Base-by-base conservation (phyloP, 345 rosid species). In the Triadica sebifera region DNA sequence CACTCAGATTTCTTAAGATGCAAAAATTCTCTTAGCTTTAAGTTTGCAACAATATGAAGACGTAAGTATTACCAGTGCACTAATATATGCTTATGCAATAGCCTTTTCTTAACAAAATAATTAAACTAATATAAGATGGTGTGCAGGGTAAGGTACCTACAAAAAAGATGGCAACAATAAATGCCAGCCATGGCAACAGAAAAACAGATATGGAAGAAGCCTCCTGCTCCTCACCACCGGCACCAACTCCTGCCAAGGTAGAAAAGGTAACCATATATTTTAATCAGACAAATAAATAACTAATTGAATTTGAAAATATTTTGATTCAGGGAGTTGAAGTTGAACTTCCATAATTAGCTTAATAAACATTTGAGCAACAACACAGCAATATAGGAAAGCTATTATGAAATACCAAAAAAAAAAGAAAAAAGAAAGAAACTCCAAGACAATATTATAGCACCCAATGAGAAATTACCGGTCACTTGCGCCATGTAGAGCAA, bases 161-260 rank as follows among this genome's bases (percentile, higher is more conserved):
- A 95, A 93, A 93, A 89, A 93, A 86, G 88, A 95, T 72, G 81
- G 90, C 86, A 83, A 95, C 85, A 67, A 83, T 49, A 51, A 95
- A 78, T 51, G 87, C 92, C 70, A 93, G 82, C 94, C 97, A 93
- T 39, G 93, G 89, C 74, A 95, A 82, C 85, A 90, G 97, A 55
- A 93, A 83, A 69, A 90, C 78, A 29, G 98, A 95, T 81, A 91
- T 79, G 25, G 89, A 76, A 16, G 94, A 84, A 72, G 90, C 82
- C 80, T 84, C 80, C 78, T 91, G 99, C 83, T 88, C 98, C 80
- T 91, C 97, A 49, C 97, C 97, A 70, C 98, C 99, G 55, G 97
- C 99, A 78, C 98, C 98, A 81, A 95, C 98, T 71, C 99, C 98
- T 93, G 75, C 58, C 84, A 72, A 72, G n/a, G 50, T 39, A 47